Conservation (phyloP, 2,329 filamentous ascomycete genomes). For the Sporothrix schenckii region DNA sequence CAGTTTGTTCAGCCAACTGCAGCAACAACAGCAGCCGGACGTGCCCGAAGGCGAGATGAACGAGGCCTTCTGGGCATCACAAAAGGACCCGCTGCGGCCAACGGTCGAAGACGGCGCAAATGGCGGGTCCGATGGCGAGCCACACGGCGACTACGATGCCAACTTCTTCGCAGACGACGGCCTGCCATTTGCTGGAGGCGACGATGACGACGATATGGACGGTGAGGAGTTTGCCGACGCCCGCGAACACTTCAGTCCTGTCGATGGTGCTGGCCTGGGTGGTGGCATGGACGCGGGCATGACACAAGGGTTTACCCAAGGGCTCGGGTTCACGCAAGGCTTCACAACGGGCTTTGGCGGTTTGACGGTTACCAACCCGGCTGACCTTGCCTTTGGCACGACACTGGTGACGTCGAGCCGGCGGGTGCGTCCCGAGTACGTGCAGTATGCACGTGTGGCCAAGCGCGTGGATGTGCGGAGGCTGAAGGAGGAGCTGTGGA, state of each 20-base stretch:
- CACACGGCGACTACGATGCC: constrained; percentile 85
- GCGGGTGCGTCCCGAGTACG: constrained; percentile 66
- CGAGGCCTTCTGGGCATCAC: constrained; percentile 90
- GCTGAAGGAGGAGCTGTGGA: constrained; percentile 72
- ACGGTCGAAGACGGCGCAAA: constrained; percentile 37
- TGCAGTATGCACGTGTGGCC: constrained; percentile 69
- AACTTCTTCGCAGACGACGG: constrained; percentile 96
- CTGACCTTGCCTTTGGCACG: constrained; percentile 61
- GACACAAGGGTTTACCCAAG: constrained; percentile 43
- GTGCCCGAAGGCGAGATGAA: constrained; percentile 78
- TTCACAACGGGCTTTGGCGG: constrained; percentile 51
- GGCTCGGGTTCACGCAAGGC: constrained; percentile 39
- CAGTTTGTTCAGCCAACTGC: constrained; percentile 44
- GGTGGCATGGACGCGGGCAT: constrained; percentile 46
- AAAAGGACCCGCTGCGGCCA: constrained; percentile 55
- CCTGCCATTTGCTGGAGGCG: constrained; percentile 65
- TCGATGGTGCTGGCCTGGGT: constrained; percentile 46
- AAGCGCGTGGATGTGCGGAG: constrained; percentile 72
- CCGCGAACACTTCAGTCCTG: constrained; percentile 74
- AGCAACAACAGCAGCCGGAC: constrained; percentile 43
- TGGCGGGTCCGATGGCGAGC: constrained; percentile 55
- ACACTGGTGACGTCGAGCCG: constrained; percentile 68
- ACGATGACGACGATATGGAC: constrained; percentile 65
- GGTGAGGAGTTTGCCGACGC: constrained; percentile 76
- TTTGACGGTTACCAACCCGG: constrained; percentile 50